Conservation (phyloP, 352 stramenopile genomes). For the Globisporangium orthogonon region DNA sequence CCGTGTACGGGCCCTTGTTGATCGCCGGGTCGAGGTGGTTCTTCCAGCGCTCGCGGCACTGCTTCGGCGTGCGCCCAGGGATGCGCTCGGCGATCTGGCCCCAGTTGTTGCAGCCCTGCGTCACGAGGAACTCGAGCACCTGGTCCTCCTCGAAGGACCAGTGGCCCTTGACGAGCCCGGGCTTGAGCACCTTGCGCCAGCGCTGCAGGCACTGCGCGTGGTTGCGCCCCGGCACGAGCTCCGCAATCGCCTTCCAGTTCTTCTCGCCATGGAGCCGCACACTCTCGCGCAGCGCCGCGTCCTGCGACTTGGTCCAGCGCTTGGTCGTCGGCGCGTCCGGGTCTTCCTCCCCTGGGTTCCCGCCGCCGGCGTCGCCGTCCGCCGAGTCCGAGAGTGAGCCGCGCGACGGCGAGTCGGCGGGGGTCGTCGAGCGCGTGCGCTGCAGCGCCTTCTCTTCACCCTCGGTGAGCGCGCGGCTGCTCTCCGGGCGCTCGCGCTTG, state of each 20-base stretch:
- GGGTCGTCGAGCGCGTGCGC: conserved; percentile 30
- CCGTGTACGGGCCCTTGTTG: conserved; percentile 93
- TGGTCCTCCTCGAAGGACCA: conserved; percentile 95
- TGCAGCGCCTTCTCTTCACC: conserved; percentile 60
- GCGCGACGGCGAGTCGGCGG: conserved; percentile 5
- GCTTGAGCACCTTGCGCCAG: conserved; percentile 92
- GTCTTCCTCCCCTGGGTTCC: conserved; percentile 30
- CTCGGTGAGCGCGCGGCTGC: conserved; percentile 47
- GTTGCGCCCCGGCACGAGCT: conserved; percentile 76
- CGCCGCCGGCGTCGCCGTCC: conserved; percentile 33
- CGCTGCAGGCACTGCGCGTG: conserved; percentile 87
- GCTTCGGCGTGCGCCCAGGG: conserved; percentile 89
- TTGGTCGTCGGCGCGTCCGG: conserved; percentile 75
- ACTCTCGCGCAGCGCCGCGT: conserved; percentile 74
- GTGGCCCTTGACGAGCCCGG: conserved; percentile 93
- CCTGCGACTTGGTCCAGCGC: conserved; percentile 86
- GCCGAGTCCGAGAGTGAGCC: conserved; percentile 18
- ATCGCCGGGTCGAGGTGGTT: conserved; percentile 89
- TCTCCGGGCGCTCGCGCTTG: conserved; percentile 74
- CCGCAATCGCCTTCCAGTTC: conserved; percentile 88
- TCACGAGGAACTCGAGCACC: conserved; percentile 88
- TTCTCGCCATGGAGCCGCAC: conserved; percentile 82
- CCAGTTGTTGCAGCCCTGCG: conserved; percentile 91
- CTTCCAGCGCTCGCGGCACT: conserved; percentile 89
- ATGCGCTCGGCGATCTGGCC: conserved; percentile 89